phyloP scores from a whole-genome alignment of 257 asterid genomes.

The Craterostigma plantagineum region DNA sequence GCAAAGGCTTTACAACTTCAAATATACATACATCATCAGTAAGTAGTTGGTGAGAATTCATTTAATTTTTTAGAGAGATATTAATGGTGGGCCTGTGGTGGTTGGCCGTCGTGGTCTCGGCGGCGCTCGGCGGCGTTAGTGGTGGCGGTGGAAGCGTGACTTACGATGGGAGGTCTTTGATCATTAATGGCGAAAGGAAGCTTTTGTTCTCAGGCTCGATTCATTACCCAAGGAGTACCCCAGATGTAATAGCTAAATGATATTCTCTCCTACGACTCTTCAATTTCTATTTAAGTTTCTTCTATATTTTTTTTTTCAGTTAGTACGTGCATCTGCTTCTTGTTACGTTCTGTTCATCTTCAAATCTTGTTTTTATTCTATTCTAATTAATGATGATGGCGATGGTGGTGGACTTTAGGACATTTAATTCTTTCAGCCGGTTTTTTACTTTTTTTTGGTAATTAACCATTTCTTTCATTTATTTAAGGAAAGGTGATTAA shows the following conservation, averaged over 20 bases:
- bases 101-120: conserved; percentile 12
- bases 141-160: conserved; percentile 22
- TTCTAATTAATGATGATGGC: no score
- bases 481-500: no score
- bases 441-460: no score
- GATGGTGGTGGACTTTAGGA: no score
- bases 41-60: background rate
- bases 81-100: conserved; percentile 11
- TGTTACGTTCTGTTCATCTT: no score
- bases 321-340: background rate
- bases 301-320: background rate
- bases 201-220: conserved; percentile 78
- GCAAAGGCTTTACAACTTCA: background rate
- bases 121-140: background rate
- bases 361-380: no score
- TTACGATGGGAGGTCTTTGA: conserved; percentile 54
- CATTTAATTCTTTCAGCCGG: no score
- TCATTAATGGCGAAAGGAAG: conserved; percentile 47
- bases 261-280: conserved; percentile 4
- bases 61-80: background rate
- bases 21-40: background rate
- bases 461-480: no score
- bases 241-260: conserved; percentile 30
- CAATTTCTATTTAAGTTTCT: background rate
- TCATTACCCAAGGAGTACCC: conserved; percentile 84